Percentiles rank a stretch among this genome's conserved stretches.
phyloP scores from a whole-genome alignment of 106 monocot genomes.

The Acorus calamus region DNA sequence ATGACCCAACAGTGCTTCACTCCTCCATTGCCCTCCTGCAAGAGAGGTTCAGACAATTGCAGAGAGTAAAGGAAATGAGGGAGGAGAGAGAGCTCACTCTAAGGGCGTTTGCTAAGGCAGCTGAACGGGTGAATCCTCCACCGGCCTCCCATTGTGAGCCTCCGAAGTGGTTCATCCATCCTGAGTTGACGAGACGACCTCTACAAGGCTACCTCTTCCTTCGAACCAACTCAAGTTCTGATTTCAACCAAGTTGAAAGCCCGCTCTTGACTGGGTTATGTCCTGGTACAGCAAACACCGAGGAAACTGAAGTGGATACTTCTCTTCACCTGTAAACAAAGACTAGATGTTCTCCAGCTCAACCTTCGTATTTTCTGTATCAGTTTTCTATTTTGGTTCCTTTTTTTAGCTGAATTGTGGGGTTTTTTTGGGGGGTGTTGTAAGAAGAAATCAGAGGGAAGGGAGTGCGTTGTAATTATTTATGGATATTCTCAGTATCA shows the following conservation, averaged over 20 bases:
- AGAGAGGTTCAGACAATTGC: constrained; percentile 58
- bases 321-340: constrained; percentile 64
- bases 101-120: not conserved
- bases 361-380: too few relatives aligned
- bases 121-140: too few relatives aligned
- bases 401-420: too few relatives aligned
- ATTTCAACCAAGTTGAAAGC: not conserved
- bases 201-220: not conserved
- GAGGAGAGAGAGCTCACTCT: constrained; percentile 35
- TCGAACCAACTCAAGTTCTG: not conserved
- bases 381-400: too few relatives aligned
- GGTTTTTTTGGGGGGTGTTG: too few relatives aligned
- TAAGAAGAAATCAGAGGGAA: too few relatives aligned
- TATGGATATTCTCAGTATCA: not conserved
- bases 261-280: constrained; percentile 7
- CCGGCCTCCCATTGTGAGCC: not conserved
- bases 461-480: not conserved
- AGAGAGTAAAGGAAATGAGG: constrained; percentile 53
- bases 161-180: constrained; percentile 41
- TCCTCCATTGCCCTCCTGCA: constrained; percentile 68
- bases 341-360: not conserved
- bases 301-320: constrained; percentile 46
- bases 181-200: constrained; percentile 16
- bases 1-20: not conserved
- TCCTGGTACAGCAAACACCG: not conserved